Conservation (phyloP, 2,329 filamentous ascomycete species). For the Hymenoscyphus albidus region DNA sequence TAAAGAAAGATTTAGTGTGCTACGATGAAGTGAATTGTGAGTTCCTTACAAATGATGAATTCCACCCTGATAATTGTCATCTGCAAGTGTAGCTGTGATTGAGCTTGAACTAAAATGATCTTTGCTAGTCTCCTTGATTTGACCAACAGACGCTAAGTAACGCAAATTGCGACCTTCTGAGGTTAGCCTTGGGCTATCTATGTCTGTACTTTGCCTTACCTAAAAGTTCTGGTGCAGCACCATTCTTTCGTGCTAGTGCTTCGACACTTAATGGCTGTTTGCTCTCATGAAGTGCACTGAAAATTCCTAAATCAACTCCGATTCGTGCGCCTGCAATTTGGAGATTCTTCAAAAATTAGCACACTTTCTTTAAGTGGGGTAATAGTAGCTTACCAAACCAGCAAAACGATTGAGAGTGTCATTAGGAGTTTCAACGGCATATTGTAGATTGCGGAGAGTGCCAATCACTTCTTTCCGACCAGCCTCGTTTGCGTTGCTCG, state of each 20-base stretch:
- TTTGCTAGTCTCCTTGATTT: conserved; percentile 6
- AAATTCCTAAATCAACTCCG: conserved; percentile 1
- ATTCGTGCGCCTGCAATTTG: background rate
- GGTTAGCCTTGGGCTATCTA: no score
- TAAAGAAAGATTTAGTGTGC: background rate
- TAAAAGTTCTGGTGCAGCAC: background rate
- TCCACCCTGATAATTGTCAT: background rate
- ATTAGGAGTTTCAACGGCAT: conserved; percentile 3
- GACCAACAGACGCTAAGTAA: conserved; percentile 4
- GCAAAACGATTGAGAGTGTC: background rate
- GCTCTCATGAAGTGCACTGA: background rate
- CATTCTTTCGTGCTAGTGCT: background rate
- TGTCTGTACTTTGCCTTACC: background rate
- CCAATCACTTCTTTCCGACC: conserved; percentile 4
- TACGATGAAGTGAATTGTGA: background rate
- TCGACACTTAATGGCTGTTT: background rate
- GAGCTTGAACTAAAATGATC: conserved; percentile 1
- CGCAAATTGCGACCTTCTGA: conserved; percentile 1
- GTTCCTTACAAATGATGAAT: background rate
- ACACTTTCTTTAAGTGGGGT: background rate
- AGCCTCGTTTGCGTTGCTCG: background rate
- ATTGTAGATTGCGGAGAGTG: background rate
- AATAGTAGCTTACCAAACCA: background rate
- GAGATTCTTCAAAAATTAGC: background rate
- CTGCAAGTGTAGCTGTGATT: background rate